Evolutionary conservation across 2,329 filamentous ascomycete genomes (phyloP).

Genomic region (Chaetomiaceae sp.): DNA sequence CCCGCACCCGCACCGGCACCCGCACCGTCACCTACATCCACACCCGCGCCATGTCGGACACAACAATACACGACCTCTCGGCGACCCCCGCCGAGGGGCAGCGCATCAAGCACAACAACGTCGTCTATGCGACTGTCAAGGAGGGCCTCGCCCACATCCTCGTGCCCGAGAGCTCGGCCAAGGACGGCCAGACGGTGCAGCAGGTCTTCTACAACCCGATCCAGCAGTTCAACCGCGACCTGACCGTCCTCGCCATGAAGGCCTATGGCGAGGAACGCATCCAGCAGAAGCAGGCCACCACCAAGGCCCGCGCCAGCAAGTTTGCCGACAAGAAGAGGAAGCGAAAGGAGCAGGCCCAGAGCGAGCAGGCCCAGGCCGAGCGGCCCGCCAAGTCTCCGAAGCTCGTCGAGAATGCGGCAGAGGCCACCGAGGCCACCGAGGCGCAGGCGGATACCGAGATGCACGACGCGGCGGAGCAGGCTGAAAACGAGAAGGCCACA

Average conservation of each 20-base stretch:
- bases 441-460: constrained; percentile 23
- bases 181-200: constrained; percentile 56
- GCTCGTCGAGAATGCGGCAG: constrained; percentile 12
- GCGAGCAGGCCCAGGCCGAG: constrained; percentile 37
- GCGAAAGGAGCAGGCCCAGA: constrained; percentile 36
- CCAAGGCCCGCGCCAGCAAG: constrained; percentile 53
- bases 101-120: constrained; percentile 39
- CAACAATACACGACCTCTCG: constrained; percentile 18
- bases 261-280: constrained; percentile 69
- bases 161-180: constrained; percentile 42
- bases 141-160: constrained; percentile 56
- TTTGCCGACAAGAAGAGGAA: constrained; percentile 38
- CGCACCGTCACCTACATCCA: not conserved
- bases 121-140: constrained; percentile 47
- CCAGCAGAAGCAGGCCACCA: constrained; percentile 47
- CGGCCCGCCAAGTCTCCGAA: constrained; percentile 29
- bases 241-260: constrained; percentile 88
- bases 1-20: no score
- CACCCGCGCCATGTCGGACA: constrained; percentile 23
- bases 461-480: constrained; percentile 9
- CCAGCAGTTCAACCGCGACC: constrained; percentile 95
- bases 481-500: constrained; percentile 9
- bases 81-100: constrained; percentile 31
- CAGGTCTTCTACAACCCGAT: constrained; percentile 99
- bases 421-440: constrained; percentile 5